A percentile compares a stretch with the other conserved stretches of the same genome.
Evolutionary conservation across 371 early-diverging fungal species (phyloP).

Genomic region (Zopfochytrium polystomum): DNA sequence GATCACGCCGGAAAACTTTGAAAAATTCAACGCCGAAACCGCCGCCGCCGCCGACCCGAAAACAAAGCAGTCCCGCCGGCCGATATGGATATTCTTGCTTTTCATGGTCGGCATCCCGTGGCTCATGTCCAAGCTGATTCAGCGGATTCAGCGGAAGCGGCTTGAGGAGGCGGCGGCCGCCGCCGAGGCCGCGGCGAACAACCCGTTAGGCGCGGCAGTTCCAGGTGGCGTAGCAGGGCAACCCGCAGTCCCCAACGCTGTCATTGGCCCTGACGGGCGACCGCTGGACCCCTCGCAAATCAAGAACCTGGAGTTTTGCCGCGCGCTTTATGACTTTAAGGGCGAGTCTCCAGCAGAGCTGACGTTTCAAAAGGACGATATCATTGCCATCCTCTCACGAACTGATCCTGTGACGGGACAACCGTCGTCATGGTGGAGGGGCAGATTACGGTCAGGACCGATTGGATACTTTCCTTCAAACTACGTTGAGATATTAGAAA

Average conservation of each 20-base stretch:
- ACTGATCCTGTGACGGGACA: conserved; percentile 73
- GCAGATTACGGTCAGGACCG: conserved; percentile 72
- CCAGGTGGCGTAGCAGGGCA: conserved; percentile 10
- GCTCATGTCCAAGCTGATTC: conserved; percentile 77
- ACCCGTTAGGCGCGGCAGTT: conserved; percentile 11
- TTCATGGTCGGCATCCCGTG: conserved; percentile 88
- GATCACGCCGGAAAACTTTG: conserved; percentile 35
- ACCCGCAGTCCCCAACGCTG: conserved; percentile 5
- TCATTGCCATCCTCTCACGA: conserved; percentile 70
- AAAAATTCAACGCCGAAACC: conserved; percentile 21
- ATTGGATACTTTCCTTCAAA: conserved; percentile 90
- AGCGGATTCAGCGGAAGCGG: conserved; percentile 54
- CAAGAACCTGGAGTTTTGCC: conserved; percentile 72
- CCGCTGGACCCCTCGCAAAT: conserved; percentile 57
- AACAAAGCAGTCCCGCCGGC: conserved; percentile 35
- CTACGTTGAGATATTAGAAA: conserved; percentile 73
- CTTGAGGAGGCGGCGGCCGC: conserved; percentile 50
- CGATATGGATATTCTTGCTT: conserved; percentile 74
- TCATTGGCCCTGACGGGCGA: conserved; percentile 22
- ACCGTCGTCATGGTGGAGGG: conserved; percentile 86
- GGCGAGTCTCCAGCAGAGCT: conserved; percentile 78
- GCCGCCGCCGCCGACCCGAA: not conserved
- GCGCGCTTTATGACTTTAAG: conserved; percentile 81
- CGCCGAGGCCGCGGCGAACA: conserved; percentile 28
- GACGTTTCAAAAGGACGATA: conserved; percentile 75